Evolutionary conservation across 2,329 filamentous ascomycete species (phyloP).

Genomic region (Exophiala lecanii-corni): DNA sequence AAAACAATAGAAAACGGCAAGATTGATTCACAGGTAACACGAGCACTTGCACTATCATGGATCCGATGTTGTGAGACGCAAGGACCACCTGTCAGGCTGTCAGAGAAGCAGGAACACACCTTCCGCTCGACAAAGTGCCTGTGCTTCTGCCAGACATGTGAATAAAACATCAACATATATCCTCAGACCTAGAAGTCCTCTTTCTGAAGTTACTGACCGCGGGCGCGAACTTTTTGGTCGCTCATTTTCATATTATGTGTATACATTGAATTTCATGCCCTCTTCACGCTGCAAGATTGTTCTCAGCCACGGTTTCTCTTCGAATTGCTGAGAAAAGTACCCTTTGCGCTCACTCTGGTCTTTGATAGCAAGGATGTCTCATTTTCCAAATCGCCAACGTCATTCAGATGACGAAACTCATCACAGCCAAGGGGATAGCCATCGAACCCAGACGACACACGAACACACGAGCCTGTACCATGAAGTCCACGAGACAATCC

Average conservation of each 20-base stretch:
- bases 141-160: slow-evolving; percentile 4
- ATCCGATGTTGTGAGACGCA: no score
- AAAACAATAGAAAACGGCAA: no score
- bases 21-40: no score
- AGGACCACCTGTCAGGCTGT: slow-evolving; percentile 3
- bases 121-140: neutral
- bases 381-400: neutral
- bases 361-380: neutral
- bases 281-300: neutral
- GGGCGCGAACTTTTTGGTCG: neutral
- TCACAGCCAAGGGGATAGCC: neutral
- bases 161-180: neutral
- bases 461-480: slow-evolving; percentile 31
- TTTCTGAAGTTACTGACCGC: neutral
- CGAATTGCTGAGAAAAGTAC: neutral
- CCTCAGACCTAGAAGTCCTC: neutral
- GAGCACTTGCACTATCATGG: no score
- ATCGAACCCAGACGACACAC: neutral
- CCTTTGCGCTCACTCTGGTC: neutral
- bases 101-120: neutral
- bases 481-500: slow-evolving; percentile 14
- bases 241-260: neutral
- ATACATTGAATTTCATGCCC: neutral
- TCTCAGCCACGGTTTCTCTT: neutral
- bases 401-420: neutral